These are phyloP conservation scores for Pistacia vera DNA, from an alignment of 345 rosid genomes.

Conservation along the genomic window DNA sequence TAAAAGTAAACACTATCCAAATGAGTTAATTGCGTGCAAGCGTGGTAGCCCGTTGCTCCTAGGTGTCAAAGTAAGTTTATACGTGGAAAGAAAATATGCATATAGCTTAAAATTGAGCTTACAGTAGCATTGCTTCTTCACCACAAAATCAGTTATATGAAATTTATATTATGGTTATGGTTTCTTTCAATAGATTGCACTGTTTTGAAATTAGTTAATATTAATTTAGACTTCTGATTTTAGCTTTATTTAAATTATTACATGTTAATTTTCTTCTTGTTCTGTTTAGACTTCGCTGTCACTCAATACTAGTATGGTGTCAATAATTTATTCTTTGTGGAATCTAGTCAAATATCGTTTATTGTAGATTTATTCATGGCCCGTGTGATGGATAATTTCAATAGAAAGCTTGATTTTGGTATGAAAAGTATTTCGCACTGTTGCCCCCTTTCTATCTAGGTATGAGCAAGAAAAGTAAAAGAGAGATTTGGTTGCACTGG, in stretches of 20 bases:
- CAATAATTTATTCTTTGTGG: neutral
- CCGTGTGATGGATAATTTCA: neutral
- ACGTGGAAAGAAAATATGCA: conserved; percentile 15
- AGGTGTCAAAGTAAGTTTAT: conserved; percentile 84
- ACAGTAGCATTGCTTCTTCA: neutral
- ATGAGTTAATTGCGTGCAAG: conserved; percentile 95
- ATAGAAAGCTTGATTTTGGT: neutral
- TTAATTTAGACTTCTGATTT: neutral
- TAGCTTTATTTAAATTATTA: neutral
- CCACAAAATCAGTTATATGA: neutral
- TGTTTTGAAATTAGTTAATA: conserved; percentile 6
- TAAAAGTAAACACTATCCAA: conserved; percentile 89
- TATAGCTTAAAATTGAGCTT: neutral
- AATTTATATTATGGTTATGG: neutral
- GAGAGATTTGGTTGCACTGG: neutral
- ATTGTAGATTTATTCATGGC: neutral
- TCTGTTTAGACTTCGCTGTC: neutral
- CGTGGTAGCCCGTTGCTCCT: conserved; percentile 93
- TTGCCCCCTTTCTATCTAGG: neutral
- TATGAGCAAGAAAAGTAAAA: neutral
- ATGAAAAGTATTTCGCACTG: neutral
- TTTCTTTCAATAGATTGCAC: neutral
- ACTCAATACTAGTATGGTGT: no score
- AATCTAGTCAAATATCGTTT: neutral
- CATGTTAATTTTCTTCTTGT: neutral